phyloP scores from a whole-genome alignment of 805 yeast genomes.

The Yarrowia keelungensis region DNA sequence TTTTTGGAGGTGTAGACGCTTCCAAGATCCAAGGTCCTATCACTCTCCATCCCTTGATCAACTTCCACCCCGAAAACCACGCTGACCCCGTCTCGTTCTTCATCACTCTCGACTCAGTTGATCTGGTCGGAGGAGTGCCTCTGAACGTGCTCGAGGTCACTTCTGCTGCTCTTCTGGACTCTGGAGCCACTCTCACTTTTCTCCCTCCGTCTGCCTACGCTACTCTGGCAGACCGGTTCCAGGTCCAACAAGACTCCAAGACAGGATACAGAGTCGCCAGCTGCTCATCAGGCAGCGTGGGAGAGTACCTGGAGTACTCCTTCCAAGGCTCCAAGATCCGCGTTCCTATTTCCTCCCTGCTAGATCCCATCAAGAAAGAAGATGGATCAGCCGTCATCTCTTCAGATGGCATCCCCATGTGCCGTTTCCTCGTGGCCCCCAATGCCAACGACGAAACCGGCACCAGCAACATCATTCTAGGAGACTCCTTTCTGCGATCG shows the following conservation, averaged over 20 bases:
- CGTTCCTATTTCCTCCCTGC: slow-evolving; percentile 76
- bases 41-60: slow-evolving; percentile 47
- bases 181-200: slow-evolving; percentile 62
- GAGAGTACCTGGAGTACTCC: slow-evolving; percentile 92
- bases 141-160: slow-evolving; percentile 40
- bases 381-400: slow-evolving; percentile 12
- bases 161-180: slow-evolving; percentile 54
- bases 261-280: slow-evolving; percentile 39
- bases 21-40: slow-evolving; percentile 51
- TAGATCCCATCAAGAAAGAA: slow-evolving; percentile 42
- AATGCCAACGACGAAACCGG: slow-evolving; percentile 1
- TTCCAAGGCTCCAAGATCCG: slow-evolving; percentile 92
- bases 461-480: slow-evolving; percentile 47
- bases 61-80: slow-evolving; percentile 41
- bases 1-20: slow-evolving; percentile 55
- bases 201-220: slow-evolving; percentile 51
- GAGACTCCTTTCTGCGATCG: slow-evolving; percentile 69
- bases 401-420: slow-evolving; percentile 13
- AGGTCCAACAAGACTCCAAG: neutral
- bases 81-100: slow-evolving; percentile 14
- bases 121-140: slow-evolving; percentile 39
- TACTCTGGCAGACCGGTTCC: slow-evolving; percentile 11
- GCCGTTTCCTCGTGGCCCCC: slow-evolving; percentile 42
- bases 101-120: slow-evolving; percentile 36
- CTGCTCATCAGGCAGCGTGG: slow-evolving; percentile 41